These are phyloP conservation scores for Trametes punicea DNA, from an alignment of 768 basidiomycete species.

Conservation along the genomic window DNA sequence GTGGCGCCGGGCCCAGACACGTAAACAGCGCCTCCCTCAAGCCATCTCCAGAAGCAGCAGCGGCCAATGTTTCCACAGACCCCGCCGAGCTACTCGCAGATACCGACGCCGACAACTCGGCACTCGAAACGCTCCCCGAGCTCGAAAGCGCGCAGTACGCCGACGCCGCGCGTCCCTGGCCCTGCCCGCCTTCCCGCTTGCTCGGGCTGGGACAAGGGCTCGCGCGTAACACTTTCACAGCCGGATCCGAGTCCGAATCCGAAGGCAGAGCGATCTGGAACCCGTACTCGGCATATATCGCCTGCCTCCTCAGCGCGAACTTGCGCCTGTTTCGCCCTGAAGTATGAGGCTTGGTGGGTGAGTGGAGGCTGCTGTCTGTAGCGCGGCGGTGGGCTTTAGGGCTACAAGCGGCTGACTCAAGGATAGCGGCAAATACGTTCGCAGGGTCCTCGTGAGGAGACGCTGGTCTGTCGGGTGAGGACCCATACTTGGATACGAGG, in stretches of 20 bases:
- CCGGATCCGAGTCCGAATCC: slow-evolving; percentile 13
- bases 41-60: background rate
- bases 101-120: background rate
- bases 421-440: background rate
- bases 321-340: background rate
- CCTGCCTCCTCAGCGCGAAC: slow-evolving; percentile 14
- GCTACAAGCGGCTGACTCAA: background rate
- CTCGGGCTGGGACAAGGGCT: background rate
- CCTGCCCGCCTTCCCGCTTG: background rate
- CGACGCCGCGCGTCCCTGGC: background rate
- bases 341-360: background rate
- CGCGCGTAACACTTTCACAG: background rate
- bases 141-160: background rate
- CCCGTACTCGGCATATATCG: slow-evolving; percentile 15
- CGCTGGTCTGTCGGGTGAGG: background rate
- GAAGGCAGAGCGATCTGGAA: slow-evolving; percentile 15
- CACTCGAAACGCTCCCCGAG: background rate
- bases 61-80: background rate
- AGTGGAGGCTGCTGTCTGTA: background rate
- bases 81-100: background rate
- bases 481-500: background rate
- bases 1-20: background rate
- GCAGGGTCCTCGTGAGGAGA: no score
- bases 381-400: background rate
- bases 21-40: background rate